phyloP scores from a whole-genome alignment of 1,284 basidiomycete species.

The Taiwanofungus camphoratus region DNA sequence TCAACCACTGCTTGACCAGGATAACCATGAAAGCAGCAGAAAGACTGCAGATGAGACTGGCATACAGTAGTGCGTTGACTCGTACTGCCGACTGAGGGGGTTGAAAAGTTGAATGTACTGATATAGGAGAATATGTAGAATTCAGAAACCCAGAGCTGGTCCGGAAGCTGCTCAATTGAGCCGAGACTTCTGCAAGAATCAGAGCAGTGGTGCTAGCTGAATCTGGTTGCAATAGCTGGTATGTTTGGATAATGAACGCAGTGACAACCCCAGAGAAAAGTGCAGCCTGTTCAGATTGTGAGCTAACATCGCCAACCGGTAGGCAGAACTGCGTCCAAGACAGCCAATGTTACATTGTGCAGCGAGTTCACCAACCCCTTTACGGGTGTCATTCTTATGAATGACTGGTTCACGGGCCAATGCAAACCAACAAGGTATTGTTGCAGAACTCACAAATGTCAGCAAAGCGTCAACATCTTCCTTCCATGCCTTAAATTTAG shows the following conservation, averaged over 20 bases:
- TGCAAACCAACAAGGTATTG: no score
- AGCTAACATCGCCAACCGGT: no score
- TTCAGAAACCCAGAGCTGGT: neutral
- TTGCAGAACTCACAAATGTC: no score
- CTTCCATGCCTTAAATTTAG: no score
- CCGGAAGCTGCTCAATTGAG: neutral
- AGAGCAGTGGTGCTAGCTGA: slow-evolving; percentile 3
- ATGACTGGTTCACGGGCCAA: no score
- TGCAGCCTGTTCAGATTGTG: no score
- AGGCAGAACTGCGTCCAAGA: no score
- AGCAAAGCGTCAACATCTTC: no score
- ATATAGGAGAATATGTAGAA: neutral
- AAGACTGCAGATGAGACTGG: slow-evolving; percentile 20
- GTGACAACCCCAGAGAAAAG: slow-evolving; percentile 23
- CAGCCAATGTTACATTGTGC: no score
- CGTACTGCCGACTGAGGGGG: slow-evolving; percentile 5
- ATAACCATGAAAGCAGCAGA: slow-evolving; percentile 21
- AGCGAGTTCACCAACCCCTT: no score
- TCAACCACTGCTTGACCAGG: slow-evolving; percentile 22
- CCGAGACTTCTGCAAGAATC: neutral
- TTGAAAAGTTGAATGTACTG: neutral
- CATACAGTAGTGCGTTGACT: slow-evolving; percentile 23
- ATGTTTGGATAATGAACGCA: slow-evolving; percentile 20
- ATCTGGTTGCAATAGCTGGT: slow-evolving; percentile 18
- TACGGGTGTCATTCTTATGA: no score